Base-by-base conservation (phyloP, 179 eudicot genomes). In the Spergularia azorica region DNA sequence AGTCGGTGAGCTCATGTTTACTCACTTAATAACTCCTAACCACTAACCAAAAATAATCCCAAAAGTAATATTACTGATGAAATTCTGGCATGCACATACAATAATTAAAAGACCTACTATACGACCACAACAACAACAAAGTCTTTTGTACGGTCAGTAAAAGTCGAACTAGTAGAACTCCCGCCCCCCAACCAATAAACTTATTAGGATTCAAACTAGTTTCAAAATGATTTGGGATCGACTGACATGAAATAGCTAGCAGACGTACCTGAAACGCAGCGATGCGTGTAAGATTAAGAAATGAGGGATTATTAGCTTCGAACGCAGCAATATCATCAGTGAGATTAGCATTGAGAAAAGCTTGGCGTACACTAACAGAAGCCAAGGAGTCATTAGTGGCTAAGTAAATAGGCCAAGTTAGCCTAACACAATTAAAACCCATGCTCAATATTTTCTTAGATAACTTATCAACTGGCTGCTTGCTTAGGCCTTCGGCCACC, bases 401-500 rank as follows among this genome's bases (percentile, higher is more conserved):
- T 80, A 95, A 71, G 63, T 75, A 87, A 18, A 92, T 83, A 11
- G 99, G 95, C 95, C 97, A 95, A 41, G 99, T 95, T 9, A 95
- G 81, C 80, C 99, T 86, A 36, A 91, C 97, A 70, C 99, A 95
- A 68, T 93, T 95, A 79, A 93, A 95, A 32, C 99, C 98, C 92
- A 85, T 74, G 4, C 83, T 63, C 5, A 32, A 21, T 14, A 95
- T 91, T 48, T 59, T 70, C 74, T 74, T 79, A 0, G 97, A 82
- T 10, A 93, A 89, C 51, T 4, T 67, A 66, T 88, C 93, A 2
- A 86, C 76, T 5, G 99, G 94, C 69, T 84, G 91, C 63, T 90
- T 85, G 79, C 87, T 89, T 36, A 95, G 88, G 51, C 99, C 99
- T 73, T 95, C 99, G 0, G 98, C 90, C 75, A 95, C 90, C 77